Percentiles rank a stretch among this genome's conserved stretches.
Evolutionary conservation across 1,284 basidiomycete species (phyloP).

Genomic region (Marasmius sp.): DNA sequence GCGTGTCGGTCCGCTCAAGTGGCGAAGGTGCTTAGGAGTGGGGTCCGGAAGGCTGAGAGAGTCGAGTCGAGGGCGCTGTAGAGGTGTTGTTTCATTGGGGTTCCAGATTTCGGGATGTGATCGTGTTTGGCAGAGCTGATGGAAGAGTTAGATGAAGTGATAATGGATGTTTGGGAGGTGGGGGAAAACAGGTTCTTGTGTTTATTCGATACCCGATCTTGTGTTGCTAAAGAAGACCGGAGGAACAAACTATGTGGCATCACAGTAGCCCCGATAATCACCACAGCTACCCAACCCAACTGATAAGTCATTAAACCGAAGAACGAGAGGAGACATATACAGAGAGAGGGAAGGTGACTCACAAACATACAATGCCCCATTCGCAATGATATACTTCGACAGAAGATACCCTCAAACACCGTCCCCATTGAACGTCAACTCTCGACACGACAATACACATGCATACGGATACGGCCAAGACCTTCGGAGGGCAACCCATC

Average conservation of each 20-base stretch:
- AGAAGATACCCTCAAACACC: slow-evolving; percentile 77
- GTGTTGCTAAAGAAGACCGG: slow-evolving; percentile 70
- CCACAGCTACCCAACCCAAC: slow-evolving; percentile 47
- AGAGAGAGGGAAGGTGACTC: slow-evolving; percentile 9
- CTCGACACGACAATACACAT: slow-evolving; percentile 74
- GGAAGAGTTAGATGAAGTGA: neutral
- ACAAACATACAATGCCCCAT: slow-evolving; percentile 71
- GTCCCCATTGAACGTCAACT: slow-evolving; percentile 66
- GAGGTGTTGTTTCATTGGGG: no score
- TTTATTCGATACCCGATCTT: slow-evolving; percentile 50
- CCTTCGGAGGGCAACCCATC: slow-evolving; percentile 33
- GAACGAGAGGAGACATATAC: neutral
- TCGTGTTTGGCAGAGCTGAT: slow-evolving; percentile 12
- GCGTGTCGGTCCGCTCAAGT: slow-evolving; percentile 27
- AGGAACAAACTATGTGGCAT: slow-evolving; percentile 74
- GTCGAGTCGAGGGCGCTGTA: slow-evolving; percentile 24
- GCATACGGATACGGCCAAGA: slow-evolving; percentile 67
- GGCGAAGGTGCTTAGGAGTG: slow-evolving; percentile 26
- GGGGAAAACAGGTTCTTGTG: slow-evolving; percentile 3
- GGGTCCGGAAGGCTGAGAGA: slow-evolving; percentile 35
- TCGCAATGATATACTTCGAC: slow-evolving; percentile 49
- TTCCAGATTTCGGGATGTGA: slow-evolving; percentile 1
- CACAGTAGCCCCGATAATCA: slow-evolving; percentile 46
- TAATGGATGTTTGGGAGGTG: slow-evolving; percentile 1
- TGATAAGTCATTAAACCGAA: neutral